These are phyloP conservation scores for Cercospora beticola DNA, from an alignment of 2,329 filamentous ascomycete genomes.

Conservation along the genomic window DNA sequence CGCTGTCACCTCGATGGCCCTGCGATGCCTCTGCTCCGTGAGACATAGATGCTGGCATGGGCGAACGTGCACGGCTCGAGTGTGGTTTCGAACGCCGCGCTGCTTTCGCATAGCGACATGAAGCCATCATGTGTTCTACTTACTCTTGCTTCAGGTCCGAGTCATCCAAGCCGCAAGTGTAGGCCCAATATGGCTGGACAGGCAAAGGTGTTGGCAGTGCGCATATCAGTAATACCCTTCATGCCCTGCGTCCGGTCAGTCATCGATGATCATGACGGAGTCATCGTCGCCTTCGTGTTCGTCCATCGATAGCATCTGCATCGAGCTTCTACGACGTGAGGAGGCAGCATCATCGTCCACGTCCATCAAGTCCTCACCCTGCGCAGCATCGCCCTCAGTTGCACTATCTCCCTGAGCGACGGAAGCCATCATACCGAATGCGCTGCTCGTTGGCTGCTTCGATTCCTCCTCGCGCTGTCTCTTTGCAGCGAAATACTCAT, in stretches of 20 bases:
- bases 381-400: constrained; percentile 15
- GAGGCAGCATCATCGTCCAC: constrained; percentile 5
- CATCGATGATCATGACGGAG: neutral
- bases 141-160: too few relatives aligned
- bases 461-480: constrained; percentile 22
- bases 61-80: too few relatives aligned
- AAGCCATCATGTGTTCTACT: too few relatives aligned
- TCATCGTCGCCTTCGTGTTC: neutral
- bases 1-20: too few relatives aligned
- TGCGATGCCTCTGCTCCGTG: too few relatives aligned
- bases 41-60: too few relatives aligned
- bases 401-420: constrained; percentile 13
- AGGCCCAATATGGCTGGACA: neutral
- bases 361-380: constrained; percentile 9
- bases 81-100: too few relatives aligned
- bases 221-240: neutral
- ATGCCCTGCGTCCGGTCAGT: neutral
- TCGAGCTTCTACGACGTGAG: neutral
- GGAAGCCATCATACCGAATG: constrained; percentile 22
- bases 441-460: constrained; percentile 8
- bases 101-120: too few relatives aligned
- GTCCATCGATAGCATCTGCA: neutral
- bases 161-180: neutral
- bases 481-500: constrained; percentile 31
- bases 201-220: neutral